Evolutionary conservation across 805 yeast genomes (phyloP).

Genomic region (Candida endomychidarum): DNA sequence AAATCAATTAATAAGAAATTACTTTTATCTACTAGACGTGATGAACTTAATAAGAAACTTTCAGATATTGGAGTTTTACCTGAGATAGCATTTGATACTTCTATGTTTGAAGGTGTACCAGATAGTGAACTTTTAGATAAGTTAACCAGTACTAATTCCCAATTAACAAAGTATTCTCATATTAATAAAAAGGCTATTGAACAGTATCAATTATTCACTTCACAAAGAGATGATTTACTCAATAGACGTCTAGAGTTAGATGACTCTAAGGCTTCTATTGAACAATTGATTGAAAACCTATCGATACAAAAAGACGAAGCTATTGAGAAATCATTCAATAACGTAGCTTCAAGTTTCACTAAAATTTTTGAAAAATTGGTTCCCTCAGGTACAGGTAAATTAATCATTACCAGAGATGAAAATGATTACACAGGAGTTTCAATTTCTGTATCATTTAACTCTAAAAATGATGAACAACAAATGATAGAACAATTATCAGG

Average conservation of each 20-base stretch:
- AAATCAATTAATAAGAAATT: constrained; percentile 62
- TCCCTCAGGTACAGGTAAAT: constrained; percentile 75
- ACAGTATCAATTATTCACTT: constrained; percentile 70
- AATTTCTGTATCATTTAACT: constrained; percentile 85
- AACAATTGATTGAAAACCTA: constrained; percentile 63
- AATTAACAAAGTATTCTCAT: constrained; percentile 64
- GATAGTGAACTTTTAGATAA: constrained; percentile 55
- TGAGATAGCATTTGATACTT: constrained; percentile 66
- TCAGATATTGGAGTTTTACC: constrained; percentile 87
- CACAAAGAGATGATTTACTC: constrained; percentile 66
- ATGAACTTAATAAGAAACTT: constrained; percentile 69
- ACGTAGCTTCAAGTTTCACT: constrained; percentile 71
- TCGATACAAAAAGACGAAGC: constrained; percentile 82
- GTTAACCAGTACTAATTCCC: constrained; percentile 55
- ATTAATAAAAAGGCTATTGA: constrained; percentile 90
- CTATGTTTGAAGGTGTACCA: constrained; percentile 38
- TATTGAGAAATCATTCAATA: constrained; percentile 71
- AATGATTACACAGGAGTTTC: constrained; percentile 73
- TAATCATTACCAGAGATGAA: constrained; percentile 48
- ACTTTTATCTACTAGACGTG: constrained; percentile 57
- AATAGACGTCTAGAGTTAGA: constrained; percentile 68
- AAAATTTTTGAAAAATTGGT: constrained; percentile 78
- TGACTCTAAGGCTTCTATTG: constrained; percentile 69
- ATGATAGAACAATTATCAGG: constrained; percentile 91
- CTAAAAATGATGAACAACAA: constrained; percentile 80